phyloP scores from a whole-genome alignment of 2,329 filamentous ascomycete species.

The Sphaerulina vaccinii region DNA sequence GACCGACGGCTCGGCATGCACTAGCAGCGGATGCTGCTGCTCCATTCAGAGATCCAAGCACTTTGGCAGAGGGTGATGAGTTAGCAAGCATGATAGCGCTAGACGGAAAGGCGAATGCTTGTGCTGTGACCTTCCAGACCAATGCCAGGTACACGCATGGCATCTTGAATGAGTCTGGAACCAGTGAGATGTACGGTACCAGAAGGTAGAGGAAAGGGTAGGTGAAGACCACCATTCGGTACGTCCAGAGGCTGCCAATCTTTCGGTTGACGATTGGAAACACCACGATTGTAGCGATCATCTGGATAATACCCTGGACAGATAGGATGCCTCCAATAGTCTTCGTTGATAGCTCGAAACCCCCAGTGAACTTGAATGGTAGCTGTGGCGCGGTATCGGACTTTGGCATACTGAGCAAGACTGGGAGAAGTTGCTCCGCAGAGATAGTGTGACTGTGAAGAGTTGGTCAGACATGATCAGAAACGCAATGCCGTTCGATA shows the following conservation, averaged over 20 bases:
- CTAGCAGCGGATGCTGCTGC: slow-evolving; percentile 89
- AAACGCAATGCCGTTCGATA: no score
- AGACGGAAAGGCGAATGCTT: slow-evolving; percentile 86
- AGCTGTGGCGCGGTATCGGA: slow-evolving; percentile 55
- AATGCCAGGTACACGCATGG: slow-evolving; percentile 74
- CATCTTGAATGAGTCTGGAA: slow-evolving; percentile 70
- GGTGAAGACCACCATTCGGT: slow-evolving; percentile 73
- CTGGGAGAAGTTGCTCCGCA: slow-evolving; percentile 88
- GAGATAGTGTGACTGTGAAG: slow-evolving; percentile 83
- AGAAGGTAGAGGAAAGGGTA: slow-evolving; percentile 87
- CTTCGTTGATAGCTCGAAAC: slow-evolving; percentile 79
- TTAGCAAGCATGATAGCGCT: slow-evolving; percentile 88
- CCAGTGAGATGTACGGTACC: slow-evolving; percentile 83
- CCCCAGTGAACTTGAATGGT: slow-evolving; percentile 85
- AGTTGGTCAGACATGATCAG: slow-evolving; percentile 7
- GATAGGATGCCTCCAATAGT: slow-evolving; percentile 86
- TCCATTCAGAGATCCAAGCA: slow-evolving; percentile 89
- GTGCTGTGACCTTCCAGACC: slow-evolving; percentile 89
- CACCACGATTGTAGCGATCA: slow-evolving; percentile 79
- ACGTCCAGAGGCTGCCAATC: slow-evolving; percentile 76
- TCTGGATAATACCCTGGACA: slow-evolving; percentile 83
- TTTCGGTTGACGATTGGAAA: slow-evolving; percentile 75
- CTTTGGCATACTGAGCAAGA: slow-evolving; percentile 75
- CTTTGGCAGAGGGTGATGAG: slow-evolving; percentile 76
- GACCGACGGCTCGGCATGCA: slow-evolving; percentile 82